These are phyloP conservation scores for Zancudomyces culisetae DNA, from an alignment of 371 early-diverging fungal species.

Conservation along the genomic window DNA sequence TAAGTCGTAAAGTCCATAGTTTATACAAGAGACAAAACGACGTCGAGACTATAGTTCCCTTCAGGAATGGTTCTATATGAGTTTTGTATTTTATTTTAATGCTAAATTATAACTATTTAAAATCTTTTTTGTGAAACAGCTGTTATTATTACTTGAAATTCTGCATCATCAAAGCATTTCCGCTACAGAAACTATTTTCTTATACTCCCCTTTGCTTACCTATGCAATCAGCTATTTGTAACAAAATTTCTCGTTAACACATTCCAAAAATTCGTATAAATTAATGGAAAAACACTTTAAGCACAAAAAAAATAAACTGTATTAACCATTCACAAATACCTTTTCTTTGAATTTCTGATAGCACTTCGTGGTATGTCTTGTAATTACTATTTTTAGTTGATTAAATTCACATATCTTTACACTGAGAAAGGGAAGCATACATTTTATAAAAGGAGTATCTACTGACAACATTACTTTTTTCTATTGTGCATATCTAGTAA, in stretches of 20 bases:
- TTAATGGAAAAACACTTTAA: too few species aligned
- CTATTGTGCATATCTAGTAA: too few species aligned
- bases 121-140: neutral
- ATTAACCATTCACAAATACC: conserved; percentile 26
- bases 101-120: too few species aligned
- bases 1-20: conserved; percentile 60
- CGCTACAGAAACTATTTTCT: neutral
- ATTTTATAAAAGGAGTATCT: too few species aligned
- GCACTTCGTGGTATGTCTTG: conserved; percentile 61
- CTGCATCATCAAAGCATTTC: neutral
- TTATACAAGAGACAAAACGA: conserved; percentile 73
- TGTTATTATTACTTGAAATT: neutral
- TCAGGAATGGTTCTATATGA: conserved; percentile 55
- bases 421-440: too few species aligned
- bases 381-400: conserved; percentile 31
- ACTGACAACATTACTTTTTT: too few species aligned
- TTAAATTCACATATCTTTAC: too few species aligned
- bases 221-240: neutral
- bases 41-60: conserved; percentile 60
- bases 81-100: too few species aligned
- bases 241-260: too few species aligned
- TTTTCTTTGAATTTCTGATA: conserved; percentile 60
- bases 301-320: too few species aligned
- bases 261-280: too few species aligned
- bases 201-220: neutral